These are phyloP conservation scores for Tubosaeta sp. DNA, from an alignment of 768 basidiomycete species.

Conservation along the genomic window DNA sequence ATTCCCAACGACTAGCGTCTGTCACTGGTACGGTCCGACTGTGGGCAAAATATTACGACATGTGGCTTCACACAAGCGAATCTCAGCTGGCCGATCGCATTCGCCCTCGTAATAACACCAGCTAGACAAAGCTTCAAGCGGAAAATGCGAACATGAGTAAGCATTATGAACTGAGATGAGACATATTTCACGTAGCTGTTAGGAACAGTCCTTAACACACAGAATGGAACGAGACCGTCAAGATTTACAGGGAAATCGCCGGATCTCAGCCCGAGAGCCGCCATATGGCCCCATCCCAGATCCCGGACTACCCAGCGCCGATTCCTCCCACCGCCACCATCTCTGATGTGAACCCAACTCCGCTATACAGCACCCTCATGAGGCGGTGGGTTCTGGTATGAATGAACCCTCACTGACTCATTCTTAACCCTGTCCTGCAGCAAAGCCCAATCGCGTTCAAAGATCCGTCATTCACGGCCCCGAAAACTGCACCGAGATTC, in stretches of 20 bases:
- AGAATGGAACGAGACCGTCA: conserved; percentile 16
- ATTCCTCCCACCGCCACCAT: conserved; percentile 7
- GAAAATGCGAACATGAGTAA: too few species aligned
- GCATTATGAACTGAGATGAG: conserved; percentile 11
- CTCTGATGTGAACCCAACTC: conserved; percentile 11
- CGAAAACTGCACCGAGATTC: conserved; percentile 6
- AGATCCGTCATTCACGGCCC: conserved; percentile 14
- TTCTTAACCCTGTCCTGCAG: background rate
- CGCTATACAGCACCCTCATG: conserved; percentile 5
- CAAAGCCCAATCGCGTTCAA: conserved; percentile 5
- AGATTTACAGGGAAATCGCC: background rate
- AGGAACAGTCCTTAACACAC: background rate
- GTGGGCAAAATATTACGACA: too few species aligned
- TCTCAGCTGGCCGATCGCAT: too few species aligned
- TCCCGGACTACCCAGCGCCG: conserved; percentile 6
- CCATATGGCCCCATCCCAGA: conserved; percentile 6
- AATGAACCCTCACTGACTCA: conserved; percentile 5
- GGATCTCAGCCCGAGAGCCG: conserved; percentile 18
- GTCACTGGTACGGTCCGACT: too few species aligned
- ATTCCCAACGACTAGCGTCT: too few species aligned
- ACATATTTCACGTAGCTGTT: background rate
- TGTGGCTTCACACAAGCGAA: too few species aligned
- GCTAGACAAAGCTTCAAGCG: background rate
- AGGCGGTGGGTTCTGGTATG: conserved; percentile 10
- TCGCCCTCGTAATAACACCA: too few species aligned